Percentiles rank a stretch among this genome's conserved stretches.
These are phyloP conservation scores for Penicillium verhagenii DNA, from an alignment of 495 filamentous ascomycete species.

Conservation along the genomic window DNA sequence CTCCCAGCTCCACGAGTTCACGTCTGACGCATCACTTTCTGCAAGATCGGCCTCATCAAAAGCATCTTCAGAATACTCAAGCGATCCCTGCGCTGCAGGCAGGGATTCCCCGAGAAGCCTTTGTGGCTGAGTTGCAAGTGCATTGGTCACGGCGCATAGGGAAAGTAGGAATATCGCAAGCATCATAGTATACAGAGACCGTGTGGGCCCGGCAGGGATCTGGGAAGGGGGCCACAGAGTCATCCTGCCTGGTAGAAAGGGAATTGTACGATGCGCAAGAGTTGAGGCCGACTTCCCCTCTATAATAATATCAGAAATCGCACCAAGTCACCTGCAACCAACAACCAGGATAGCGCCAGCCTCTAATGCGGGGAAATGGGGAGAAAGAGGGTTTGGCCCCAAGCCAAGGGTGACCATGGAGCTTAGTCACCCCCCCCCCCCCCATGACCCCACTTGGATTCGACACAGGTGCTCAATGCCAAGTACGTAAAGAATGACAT, in stretches of 20 bases:
- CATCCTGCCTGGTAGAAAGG: conserved; percentile 16
- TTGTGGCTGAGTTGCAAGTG: conserved; percentile 30
- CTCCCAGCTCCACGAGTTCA: conserved; percentile 6
- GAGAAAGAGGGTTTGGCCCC: conserved; percentile 7
- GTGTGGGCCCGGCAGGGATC: conserved; percentile 12
- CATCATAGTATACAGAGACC: conserved; percentile 16
- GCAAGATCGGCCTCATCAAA: conserved; percentile 11
- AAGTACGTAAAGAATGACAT: neutral
- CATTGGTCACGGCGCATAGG: conserved; percentile 22
- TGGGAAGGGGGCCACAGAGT: conserved; percentile 5
- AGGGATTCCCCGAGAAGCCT: conserved; percentile 15
- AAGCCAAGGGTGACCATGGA: neutral
- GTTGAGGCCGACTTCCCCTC: conserved; percentile 14
- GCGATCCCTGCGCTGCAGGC: neutral
- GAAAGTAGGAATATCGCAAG: conserved; percentile 25
- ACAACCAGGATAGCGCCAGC: neutral
- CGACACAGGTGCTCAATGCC: neutral
- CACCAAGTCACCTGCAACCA: neutral
- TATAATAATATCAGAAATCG: conserved; percentile 18
- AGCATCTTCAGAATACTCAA: neutral
- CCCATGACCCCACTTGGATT: neutral
- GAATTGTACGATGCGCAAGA: conserved; percentile 5
- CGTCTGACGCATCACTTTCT: conserved; percentile 1
- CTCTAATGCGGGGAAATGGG: conserved; percentile 24
- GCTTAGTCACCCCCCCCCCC: conserved; percentile 23